Evolutionary conservation across 2,329 filamentous ascomycete genomes (phyloP).

Genomic region (Epichloe glyceriae): DNA sequence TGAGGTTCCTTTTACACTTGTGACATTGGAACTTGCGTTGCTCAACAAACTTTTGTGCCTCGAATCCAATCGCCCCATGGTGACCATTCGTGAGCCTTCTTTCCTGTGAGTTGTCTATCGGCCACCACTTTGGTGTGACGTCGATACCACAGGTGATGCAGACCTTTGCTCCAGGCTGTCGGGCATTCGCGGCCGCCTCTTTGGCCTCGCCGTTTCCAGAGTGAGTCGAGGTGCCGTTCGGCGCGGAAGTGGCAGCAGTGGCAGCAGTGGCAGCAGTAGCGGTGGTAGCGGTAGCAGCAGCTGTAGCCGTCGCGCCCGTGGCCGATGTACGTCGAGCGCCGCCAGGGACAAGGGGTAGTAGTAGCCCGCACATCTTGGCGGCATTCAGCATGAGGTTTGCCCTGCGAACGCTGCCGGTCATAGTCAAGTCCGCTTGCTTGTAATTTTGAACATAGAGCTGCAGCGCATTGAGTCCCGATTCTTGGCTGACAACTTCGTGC

Average conservation of each 20-base stretch:
- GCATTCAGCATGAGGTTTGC: conserved; percentile 63
- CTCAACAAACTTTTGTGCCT: conserved; percentile 45
- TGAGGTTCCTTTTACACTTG: conserved; percentile 51
- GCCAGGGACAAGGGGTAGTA: conserved; percentile 8
- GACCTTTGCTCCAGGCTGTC: conserved; percentile 35
- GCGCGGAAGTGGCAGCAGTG: conserved; percentile 7
- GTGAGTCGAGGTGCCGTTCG: conserved; percentile 10
- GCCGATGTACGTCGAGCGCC: conserved; percentile 41
- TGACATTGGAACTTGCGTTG: conserved; percentile 60
- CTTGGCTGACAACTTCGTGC: conserved; percentile 58
- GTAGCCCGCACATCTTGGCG: conserved; percentile 37
- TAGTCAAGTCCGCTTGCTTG: conserved; percentile 83
- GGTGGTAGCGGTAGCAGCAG: conserved; percentile 9
- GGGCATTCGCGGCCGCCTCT: conserved; percentile 15
- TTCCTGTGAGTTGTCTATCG: conserved; percentile 39
- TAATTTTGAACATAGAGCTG: conserved; percentile 80
- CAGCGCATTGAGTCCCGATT: conserved; percentile 57
- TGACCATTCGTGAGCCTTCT: conserved; percentile 39
- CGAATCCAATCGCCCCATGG: conserved; percentile 35
- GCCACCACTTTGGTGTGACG: conserved; percentile 64
- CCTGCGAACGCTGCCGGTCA: conserved; percentile 88
- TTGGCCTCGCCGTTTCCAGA: conserved; percentile 9
- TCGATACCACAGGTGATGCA: conserved; percentile 56
- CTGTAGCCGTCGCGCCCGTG: conserved; percentile 11
- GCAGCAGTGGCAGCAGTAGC: conserved; percentile 18